A percentile compares a stretch with the other conserved stretches of the same genome.
These are phyloP conservation scores for Leishmania tropica DNA, from an alignment of 208 protist species.

Conservation along the genomic window DNA sequence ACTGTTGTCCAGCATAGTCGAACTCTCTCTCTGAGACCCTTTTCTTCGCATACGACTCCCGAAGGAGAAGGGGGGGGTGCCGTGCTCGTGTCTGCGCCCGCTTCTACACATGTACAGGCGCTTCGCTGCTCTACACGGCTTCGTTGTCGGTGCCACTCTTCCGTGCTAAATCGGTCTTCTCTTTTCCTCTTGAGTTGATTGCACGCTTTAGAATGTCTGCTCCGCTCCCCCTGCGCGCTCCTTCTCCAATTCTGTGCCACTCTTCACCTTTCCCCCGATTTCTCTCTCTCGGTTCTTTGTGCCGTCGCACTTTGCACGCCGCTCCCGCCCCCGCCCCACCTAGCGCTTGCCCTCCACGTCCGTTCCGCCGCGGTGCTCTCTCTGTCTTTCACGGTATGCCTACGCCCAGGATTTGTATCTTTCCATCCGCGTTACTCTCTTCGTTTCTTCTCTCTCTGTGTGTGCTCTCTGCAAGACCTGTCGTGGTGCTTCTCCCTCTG, in stretches of 20 bases:
- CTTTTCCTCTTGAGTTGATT: background rate
- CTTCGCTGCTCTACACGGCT: background rate
- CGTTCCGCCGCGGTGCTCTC: slow-evolving; percentile 10
- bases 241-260: background rate
- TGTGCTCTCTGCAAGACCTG: background rate
- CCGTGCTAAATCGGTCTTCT: slow-evolving; percentile 2
- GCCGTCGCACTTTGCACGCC: slow-evolving; percentile 6
- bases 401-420: background rate
- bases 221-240: background rate
- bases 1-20: background rate
- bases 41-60: background rate
- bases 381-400: background rate
- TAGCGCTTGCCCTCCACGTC: background rate
- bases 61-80: background rate
- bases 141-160: background rate
- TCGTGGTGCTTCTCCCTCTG: background rate
- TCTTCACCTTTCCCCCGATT: background rate
- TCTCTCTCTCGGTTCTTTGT: slow-evolving; percentile 5
- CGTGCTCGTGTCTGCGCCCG: background rate
- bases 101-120: background rate
- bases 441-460: background rate
- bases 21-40: background rate
- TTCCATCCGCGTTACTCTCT: background rate
- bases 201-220: background rate
- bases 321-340: background rate